Base-by-base conservation (phyloP, 192 early-diverging fungal genomes). In the Chytriomyces confervae region DNA sequence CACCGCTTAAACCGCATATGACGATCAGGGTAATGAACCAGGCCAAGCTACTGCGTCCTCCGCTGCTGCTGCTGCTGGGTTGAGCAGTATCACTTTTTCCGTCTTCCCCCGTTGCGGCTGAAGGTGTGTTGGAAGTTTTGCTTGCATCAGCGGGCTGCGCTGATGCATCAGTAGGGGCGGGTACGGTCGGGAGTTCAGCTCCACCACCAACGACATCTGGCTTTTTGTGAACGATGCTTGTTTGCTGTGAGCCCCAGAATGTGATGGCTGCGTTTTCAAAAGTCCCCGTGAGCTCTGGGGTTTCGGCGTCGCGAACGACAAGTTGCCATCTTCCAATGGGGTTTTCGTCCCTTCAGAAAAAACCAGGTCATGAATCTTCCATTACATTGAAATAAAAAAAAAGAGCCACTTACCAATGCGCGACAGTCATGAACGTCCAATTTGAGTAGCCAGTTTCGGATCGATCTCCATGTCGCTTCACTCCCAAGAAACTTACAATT, bases 351-450 rank as follows among this genome's bases (percentile, higher is more conserved):
- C 94, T 95, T 66, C 7, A 69, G 29, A 27, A 44, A 75, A 63
- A 44, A 77, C 29, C 66, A 50, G 46, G 3, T 4, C 1, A 1
- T 47, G 0, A 6, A 8, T 79, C 18, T 20, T 27, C 8, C 13
- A 23, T 48, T n/a, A 57, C 0, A 66, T 7, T 23, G 69, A 75
- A 13, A 43, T n/a, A 29, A 62, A 23, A 2, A 61, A 48, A 7
- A 45, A 36, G 44, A 77, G 47, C 13, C 8, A 79, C 83, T 75
- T 85, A 95, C 94, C 97, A 99, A 75, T 99, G 97, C 82, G 93
- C 94, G 50, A 99, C 95, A 44, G 87, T 93, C 95, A 96, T 97
- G 74, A 98, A 95, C 43, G 93, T 95, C 97, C 97, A 99, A 71
- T 91, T 87, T 7, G 66, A 18, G 67, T 97, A 92, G 10, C 97